A percentile compares a stretch with the other conserved stretches of the same genome.
These are phyloP conservation scores for Discostella stelligera DNA, from an alignment of 352 stramenopile species.

Conservation along the genomic window DNA sequence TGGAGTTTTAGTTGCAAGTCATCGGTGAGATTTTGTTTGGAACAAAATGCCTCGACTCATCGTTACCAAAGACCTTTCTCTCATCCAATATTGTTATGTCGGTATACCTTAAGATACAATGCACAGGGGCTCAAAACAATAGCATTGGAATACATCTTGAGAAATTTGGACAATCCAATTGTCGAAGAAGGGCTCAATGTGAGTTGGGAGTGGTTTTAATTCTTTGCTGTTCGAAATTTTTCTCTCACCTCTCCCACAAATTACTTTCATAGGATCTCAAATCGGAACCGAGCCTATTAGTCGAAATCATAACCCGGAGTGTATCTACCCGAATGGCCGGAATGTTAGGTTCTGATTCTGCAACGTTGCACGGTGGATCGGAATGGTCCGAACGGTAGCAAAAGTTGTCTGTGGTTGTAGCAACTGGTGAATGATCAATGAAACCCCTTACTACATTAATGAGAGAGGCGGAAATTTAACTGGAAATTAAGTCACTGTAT, in stretches of 20 bases:
- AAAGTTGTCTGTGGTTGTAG: background rate
- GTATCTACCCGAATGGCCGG: constrained; percentile 1
- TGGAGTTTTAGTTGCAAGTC: constrained; percentile 70
- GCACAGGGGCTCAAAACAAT: constrained; percentile 82
- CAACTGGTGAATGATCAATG: background rate
- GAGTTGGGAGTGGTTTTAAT: constrained; percentile 5
- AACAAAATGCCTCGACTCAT: background rate
- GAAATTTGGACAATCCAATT: constrained; percentile 67
- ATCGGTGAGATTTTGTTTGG: constrained; percentile 33
- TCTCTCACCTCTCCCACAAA: constrained; percentile 2
- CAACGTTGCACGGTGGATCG: constrained; percentile 27
- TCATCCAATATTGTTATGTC: background rate
- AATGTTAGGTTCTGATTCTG: constrained; percentile 3
- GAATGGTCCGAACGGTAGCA: constrained; percentile 36
- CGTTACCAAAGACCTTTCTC: constrained; percentile 34
- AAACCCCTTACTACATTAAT: background rate
- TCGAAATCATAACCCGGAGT: constrained; percentile 82
- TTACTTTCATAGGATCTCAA: constrained; percentile 61
- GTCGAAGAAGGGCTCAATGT: constrained; percentile 61
- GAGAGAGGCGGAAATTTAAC: background rate
- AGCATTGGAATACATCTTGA: constrained; percentile 83
- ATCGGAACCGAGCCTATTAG: constrained; percentile 82
- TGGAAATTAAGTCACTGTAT: background rate
- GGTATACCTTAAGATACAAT: constrained; percentile 55
- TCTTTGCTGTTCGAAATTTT: constrained; percentile 5